Conservation (phyloP, 192 early-diverging fungal genomes). For the Coemansia asiatica region DNA sequence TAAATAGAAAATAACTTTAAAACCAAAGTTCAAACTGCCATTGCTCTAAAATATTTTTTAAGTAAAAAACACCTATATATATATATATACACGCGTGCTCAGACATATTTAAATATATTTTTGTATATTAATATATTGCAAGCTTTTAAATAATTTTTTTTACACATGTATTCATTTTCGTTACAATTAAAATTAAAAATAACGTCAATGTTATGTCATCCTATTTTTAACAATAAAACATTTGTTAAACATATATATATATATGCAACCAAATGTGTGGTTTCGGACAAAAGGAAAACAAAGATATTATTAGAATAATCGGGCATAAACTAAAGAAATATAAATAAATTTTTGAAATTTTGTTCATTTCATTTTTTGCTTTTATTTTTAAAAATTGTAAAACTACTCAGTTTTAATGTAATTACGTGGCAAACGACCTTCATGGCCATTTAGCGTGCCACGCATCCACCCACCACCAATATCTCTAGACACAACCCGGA, state of each 20-base stretch:
- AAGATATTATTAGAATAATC: background rate
- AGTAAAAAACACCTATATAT: no score
- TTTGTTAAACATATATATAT: background rate
- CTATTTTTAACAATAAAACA: background rate
- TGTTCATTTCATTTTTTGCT: background rate
- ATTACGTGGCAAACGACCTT: conserved; percentile 31
- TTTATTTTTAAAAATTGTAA: background rate
- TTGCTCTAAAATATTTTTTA: background rate
- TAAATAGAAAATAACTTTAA: no score
- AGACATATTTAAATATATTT: no score
- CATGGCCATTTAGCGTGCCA: conserved; percentile 14
- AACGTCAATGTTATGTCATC: background rate
- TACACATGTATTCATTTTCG: no score
- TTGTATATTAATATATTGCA: background rate
- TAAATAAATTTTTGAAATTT: background rate
- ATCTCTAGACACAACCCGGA: conserved; percentile 31
- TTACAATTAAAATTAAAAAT: no score
- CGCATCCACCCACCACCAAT: conserved; percentile 40
- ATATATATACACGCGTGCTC: no score
- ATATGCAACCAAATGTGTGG: background rate
- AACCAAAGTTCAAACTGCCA: no score
- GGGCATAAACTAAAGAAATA: background rate
- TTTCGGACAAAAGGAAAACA: background rate
- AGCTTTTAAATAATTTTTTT: background rate
- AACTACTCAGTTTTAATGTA: conserved; percentile 25